Conservation (phyloP, 176 grass and related monocot species). For the Stipa capillata region DNA sequence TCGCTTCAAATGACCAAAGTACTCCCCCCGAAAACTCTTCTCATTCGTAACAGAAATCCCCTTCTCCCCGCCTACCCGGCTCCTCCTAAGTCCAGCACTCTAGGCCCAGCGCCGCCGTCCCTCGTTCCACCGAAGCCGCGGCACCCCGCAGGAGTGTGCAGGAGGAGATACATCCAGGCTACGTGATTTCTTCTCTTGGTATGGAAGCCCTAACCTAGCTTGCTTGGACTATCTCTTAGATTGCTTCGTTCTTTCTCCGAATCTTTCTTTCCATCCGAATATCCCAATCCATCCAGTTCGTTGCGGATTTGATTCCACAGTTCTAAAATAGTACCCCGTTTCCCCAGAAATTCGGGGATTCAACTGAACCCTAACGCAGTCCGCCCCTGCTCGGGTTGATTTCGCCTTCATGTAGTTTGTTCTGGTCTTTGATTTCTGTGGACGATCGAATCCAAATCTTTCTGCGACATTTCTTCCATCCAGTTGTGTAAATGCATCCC, state of each 20-base stretch:
- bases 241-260: background rate
- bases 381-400: background rate
- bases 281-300: background rate
- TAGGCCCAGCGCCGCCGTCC: background rate
- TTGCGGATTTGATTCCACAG: background rate
- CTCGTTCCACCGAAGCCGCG: background rate
- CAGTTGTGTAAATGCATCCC: background rate
- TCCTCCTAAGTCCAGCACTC: background rate
- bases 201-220: background rate
- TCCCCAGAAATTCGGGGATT: background rate
- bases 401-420: background rate
- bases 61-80: background rate
- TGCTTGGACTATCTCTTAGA: background rate
- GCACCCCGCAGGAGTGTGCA: background rate
- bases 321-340: background rate
- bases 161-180: background rate
- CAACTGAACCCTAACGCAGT: background rate
- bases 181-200: background rate
- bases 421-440: background rate
- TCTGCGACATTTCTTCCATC: background rate
- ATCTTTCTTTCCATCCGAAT: background rate
- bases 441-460: background rate
- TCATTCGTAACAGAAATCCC: no score
- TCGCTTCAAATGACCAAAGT: no score
- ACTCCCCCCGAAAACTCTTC: no score